phyloP scores from a whole-genome alignment of 140 eudicot species.

The Erigeron philadelphicus region DNA sequence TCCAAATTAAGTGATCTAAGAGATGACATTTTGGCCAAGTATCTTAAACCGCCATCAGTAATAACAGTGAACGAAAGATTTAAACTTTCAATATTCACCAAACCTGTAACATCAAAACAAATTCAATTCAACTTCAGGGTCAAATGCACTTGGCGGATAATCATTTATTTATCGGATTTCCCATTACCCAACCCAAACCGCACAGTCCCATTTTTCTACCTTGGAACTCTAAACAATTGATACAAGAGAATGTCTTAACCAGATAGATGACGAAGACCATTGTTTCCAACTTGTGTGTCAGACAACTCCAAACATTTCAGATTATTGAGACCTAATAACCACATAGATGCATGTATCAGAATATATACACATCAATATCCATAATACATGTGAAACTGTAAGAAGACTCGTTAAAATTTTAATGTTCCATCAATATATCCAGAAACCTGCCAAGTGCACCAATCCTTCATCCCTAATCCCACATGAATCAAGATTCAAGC shows the following conservation, averaged over 20 bases:
- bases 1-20: slow-evolving; percentile 86
- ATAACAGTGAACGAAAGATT: slow-evolving; percentile 85
- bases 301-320: slow-evolving; percentile 82
- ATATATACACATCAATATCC: background rate
- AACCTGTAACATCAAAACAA: slow-evolving; percentile 37
- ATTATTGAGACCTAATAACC: slow-evolving; percentile 50
- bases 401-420: background rate
- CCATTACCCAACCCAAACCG: too few relatives aligned
- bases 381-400: background rate
- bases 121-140: background rate
- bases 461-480: slow-evolving; percentile 69
- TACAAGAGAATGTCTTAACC: slow-evolving; percentile 37
- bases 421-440: background rate
- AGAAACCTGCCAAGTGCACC: slow-evolving; percentile 61
- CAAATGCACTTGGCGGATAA: background rate
- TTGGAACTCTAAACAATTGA: slow-evolving; percentile 57
- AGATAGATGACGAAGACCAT: slow-evolving; percentile 72
- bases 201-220: too few relatives aligned
- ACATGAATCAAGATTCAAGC: slow-evolving; percentile 92
- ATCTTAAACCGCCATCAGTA: slow-evolving; percentile 73
- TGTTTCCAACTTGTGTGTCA: slow-evolving; percentile 90
- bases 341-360: background rate
- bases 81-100: slow-evolving; percentile 68
- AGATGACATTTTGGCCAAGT: slow-evolving; percentile 59
- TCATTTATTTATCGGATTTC: too few relatives aligned